Conservation (phyloP, 306 rosid genomes). For the Prunus mongolica region DNA sequence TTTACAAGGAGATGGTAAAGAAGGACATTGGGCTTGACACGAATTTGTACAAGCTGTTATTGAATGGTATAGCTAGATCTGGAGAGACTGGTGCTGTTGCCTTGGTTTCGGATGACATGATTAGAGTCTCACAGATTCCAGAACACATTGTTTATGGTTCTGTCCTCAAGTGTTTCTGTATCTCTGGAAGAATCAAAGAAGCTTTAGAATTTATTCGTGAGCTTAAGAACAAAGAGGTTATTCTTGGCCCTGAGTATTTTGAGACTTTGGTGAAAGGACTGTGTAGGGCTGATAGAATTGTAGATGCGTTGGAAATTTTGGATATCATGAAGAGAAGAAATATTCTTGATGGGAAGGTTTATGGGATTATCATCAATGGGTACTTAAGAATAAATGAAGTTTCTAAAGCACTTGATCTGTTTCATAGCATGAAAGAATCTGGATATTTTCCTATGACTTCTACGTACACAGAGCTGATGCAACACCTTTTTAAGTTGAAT, state of each 20-base stretch:
- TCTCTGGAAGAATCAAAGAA: slow-evolving; percentile 62
- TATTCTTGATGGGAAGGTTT: slow-evolving; percentile 44
- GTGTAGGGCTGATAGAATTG: slow-evolving; percentile 58
- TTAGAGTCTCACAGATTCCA: slow-evolving; percentile 43
- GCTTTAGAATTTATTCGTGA: slow-evolving; percentile 75
- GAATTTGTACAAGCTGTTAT: slow-evolving; percentile 42
- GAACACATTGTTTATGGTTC: slow-evolving; percentile 42
- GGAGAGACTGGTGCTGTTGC: slow-evolving; percentile 57
- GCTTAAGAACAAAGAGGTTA: slow-evolving; percentile 56
- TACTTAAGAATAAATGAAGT: slow-evolving; percentile 53
- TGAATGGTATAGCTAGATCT: slow-evolving; percentile 55
- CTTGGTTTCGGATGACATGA: slow-evolving; percentile 65
- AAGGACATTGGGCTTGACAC: slow-evolving; percentile 55
- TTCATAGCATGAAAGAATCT: slow-evolving; percentile 58
- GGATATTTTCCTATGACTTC: slow-evolving; percentile 50
- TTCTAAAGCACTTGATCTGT: slow-evolving; percentile 53
- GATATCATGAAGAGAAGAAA: slow-evolving; percentile 59
- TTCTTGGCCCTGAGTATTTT: slow-evolving; percentile 49
- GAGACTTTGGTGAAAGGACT: slow-evolving; percentile 74
- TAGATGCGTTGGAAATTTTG: slow-evolving; percentile 68
- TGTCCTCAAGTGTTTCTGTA: slow-evolving; percentile 67
- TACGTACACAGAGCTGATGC: slow-evolving; percentile 77
- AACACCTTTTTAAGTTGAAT: slow-evolving; percentile 54
- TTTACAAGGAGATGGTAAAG: slow-evolving; percentile 67
- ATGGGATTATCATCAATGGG: slow-evolving; percentile 58